phyloP scores from a whole-genome alignment of 2,329 filamentous ascomycete genomes.

The Chrysosporium queenslandicum region DNA sequence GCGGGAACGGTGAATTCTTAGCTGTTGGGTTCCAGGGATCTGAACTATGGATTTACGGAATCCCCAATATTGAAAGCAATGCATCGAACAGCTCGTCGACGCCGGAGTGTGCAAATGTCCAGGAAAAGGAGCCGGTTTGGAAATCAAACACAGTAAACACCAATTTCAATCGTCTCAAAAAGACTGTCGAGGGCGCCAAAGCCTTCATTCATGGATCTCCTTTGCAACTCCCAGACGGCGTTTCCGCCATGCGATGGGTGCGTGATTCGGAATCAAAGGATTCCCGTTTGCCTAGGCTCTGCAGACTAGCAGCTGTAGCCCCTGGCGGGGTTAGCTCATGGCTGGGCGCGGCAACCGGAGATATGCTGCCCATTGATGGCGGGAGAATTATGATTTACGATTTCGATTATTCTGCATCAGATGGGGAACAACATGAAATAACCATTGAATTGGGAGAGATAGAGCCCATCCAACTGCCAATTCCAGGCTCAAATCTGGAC shows the following conservation, averaged over 20 bases:
- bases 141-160: slow-evolving; percentile 20
- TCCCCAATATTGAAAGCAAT: slow-evolving; percentile 50
- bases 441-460: slow-evolving; percentile 65
- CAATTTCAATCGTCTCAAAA: slow-evolving; percentile 26
- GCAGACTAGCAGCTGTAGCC: slow-evolving; percentile 57
- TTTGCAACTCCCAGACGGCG: slow-evolving; percentile 54
- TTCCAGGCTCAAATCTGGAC: slow-evolving; percentile 63
- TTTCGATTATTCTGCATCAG: slow-evolving; percentile 53
- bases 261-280: slow-evolving; percentile 38
- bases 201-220: slow-evolving; percentile 59
- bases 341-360: slow-evolving; percentile 52
- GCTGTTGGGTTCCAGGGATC: slow-evolving; percentile 62
- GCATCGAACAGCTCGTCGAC: background rate
- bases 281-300: slow-evolving; percentile 17
- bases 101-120: slow-evolving; percentile 10
- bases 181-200: slow-evolving; percentile 44
- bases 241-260: slow-evolving; percentile 62
- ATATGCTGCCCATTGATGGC: slow-evolving; percentile 67
- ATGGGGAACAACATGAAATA: slow-evolving; percentile 50
- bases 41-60: slow-evolving; percentile 68
- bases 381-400: slow-evolving; percentile 64
- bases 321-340: slow-evolving; percentile 55
- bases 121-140: slow-evolving; percentile 15
- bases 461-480: slow-evolving; percentile 59
- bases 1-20: slow-evolving; percentile 59